Percentiles rank a stretch among this genome's conserved stretches.
These are phyloP conservation scores for Wickerhamiella hasegawae DNA, from an alignment of 805 yeast genomes.

Conservation along the genomic window DNA sequence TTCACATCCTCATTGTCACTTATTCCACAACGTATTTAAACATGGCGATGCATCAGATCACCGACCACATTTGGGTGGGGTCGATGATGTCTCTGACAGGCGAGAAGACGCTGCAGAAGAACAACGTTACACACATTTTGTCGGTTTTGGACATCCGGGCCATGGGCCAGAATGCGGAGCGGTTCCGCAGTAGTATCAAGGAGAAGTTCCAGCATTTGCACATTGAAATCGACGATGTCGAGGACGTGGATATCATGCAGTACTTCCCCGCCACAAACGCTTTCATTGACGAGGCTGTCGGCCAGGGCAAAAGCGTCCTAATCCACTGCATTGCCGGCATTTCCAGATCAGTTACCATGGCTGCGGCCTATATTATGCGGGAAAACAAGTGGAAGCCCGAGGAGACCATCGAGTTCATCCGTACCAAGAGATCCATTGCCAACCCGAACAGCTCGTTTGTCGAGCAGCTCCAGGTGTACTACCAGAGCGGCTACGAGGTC, in stretches of 20 bases:
- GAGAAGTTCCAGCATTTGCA: conserved; percentile 8
- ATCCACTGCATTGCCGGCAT: conserved; percentile 72
- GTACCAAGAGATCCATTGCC: conserved; percentile 40
- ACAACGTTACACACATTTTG: conserved; percentile 54
- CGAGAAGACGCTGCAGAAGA: conserved; percentile 32
- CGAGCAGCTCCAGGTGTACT: conserved; percentile 54
- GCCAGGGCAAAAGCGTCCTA: conserved; percentile 19
- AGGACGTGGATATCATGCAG: conserved; percentile 46
- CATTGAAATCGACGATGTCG: conserved; percentile 58
- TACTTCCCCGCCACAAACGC: conserved; percentile 42
- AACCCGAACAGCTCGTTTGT: conserved; percentile 63
- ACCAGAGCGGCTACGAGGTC: conserved; percentile 25
- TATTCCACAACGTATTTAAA: conserved; percentile 1
- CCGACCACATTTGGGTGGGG: conserved; percentile 70
- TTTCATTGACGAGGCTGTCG: conserved; percentile 45
- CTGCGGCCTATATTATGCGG: conserved; percentile 79
- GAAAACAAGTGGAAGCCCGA: conserved; percentile 37
- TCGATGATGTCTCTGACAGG: conserved; percentile 49
- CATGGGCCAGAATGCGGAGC: conserved; percentile 4
- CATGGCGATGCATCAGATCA: conserved; percentile 37
- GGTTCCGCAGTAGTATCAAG: conserved; percentile 4
- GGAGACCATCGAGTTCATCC: conserved; percentile 63
- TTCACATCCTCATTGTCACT: neutral
- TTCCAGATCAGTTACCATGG: conserved; percentile 75
- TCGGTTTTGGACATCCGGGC: conserved; percentile 36